Percentiles rank a stretch among this genome's conserved stretches.
phyloP scores from a whole-genome alignment of 78 protist species.

The Dictyostelium capitatum region DNA sequence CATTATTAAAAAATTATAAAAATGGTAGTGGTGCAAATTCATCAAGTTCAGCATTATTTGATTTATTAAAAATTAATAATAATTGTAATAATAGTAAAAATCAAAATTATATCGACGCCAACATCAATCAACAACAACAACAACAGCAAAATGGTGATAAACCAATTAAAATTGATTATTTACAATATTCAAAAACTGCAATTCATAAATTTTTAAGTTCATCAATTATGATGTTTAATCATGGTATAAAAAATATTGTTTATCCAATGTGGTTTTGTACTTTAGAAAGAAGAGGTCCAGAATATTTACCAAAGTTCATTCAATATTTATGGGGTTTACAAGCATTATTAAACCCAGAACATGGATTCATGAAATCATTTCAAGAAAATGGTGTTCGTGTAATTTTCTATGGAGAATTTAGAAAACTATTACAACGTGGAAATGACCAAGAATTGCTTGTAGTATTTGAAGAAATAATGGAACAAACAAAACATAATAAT shows the following conservation, averaged over 20 bases:
- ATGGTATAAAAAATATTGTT: slow-evolving; percentile 40
- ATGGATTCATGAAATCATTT: neutral
- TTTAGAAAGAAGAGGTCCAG: slow-evolving; percentile 68
- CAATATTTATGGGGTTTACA: slow-evolving; percentile 55
- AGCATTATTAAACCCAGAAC: neutral
- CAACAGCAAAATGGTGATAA: neutral
- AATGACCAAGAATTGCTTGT: slow-evolving; percentile 15
- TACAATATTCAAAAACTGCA: slow-evolving; percentile 16
- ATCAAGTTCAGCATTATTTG: neutral
- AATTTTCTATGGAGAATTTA: slow-evolving; percentile 61
- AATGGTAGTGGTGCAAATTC: neutral
- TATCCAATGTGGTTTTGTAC: slow-evolving; percentile 82
- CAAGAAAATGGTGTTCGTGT: slow-evolving; percentile 26
- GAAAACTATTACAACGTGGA: slow-evolving; percentile 26
- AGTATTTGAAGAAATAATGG: slow-evolving; percentile 53
- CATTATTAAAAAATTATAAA: neutral
- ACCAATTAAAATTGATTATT: slow-evolving; percentile 28
- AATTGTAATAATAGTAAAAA: neutral
- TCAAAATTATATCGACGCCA: neutral
- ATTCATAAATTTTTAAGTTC: slow-evolving; percentile 27
- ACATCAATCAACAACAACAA: neutral
- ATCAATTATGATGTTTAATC: slow-evolving; percentile 52
- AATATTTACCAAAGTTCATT: slow-evolving; percentile 65
- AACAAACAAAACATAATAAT: slow-evolving; percentile 30
- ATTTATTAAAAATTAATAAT: neutral